A percentile compares a stretch with the other conserved stretches of the same genome.
Conservation (phyloP, 306 rosid species). For the Comarum palustre region DNA sequence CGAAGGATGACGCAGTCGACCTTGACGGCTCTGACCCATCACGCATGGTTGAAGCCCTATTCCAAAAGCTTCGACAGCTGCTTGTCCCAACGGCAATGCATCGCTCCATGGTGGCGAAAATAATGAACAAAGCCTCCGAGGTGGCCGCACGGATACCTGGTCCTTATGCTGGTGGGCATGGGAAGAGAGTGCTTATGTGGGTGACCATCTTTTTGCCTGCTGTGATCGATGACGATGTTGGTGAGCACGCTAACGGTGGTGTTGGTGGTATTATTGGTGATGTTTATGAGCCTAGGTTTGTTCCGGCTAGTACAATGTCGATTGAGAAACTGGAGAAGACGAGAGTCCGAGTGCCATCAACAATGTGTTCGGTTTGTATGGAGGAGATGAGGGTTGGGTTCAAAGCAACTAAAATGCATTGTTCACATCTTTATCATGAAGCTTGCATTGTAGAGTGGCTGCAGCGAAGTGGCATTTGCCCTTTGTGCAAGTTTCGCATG, state of each 20-base stretch:
- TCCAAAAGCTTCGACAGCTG: not conserved
- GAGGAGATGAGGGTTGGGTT: conserved; percentile 6
- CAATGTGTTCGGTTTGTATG: not conserved
- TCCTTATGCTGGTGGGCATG: not conserved
- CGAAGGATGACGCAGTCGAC: not conserved
- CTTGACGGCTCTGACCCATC: not conserved
- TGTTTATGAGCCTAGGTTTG: not conserved
- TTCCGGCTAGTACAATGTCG: not conserved
- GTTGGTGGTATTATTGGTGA: not conserved
- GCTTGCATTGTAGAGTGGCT: conserved; percentile 3
- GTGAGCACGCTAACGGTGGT: not conserved
- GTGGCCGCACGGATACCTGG: not conserved
- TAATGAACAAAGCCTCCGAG: not conserved
- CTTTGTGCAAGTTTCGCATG: not conserved
- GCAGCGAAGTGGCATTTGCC: conserved; percentile 6
- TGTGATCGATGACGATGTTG: not conserved
- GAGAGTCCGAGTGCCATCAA: not conserved
- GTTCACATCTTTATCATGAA: conserved; percentile 10
- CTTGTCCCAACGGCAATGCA: not conserved
- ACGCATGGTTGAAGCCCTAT: not conserved
- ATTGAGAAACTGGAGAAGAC: not conserved
- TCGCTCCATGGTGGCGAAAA: not conserved
- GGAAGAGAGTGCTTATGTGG: not conserved
- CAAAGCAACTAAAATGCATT: not conserved
- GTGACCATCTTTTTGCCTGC: not conserved